These are phyloP conservation scores for Didymella pomorum DNA, from an alignment of 2,329 filamentous ascomycete species.

Conservation along the genomic window DNA sequence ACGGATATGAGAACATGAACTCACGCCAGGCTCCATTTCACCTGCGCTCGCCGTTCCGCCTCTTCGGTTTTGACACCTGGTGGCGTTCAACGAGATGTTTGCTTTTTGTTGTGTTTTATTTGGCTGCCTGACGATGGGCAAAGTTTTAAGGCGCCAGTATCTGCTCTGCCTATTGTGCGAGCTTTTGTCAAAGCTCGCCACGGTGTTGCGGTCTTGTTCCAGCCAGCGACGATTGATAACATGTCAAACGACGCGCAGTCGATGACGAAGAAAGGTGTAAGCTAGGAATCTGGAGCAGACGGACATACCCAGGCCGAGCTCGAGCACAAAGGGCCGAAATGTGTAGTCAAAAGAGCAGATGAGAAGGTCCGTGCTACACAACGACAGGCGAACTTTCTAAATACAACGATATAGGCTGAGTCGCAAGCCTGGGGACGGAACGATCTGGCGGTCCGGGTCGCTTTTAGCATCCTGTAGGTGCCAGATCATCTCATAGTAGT, in stretches of 20 bases:
- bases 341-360: neutral
- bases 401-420: neutral
- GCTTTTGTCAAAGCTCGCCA: conserved; percentile 7
- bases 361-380: neutral
- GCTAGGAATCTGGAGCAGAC: neutral
- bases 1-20: conserved; percentile 6
- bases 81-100: neutral
- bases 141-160: conserved; percentile 1
- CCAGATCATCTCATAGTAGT: neutral
- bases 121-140: neutral
- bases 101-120: neutral
- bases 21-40: conserved; percentile 4
- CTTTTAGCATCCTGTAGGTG: neutral
- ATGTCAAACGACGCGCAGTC: neutral
- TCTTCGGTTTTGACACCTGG: conserved; percentile 4
- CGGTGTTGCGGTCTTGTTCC: neutral
- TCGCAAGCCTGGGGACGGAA: neutral
- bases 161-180: neutral
- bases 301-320: conserved; percentile 1
- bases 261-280: neutral
- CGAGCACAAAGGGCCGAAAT: neutral
- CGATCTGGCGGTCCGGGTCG: neutral
- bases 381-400: neutral
- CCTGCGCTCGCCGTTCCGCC: conserved; percentile 2
- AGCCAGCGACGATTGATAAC: conserved; percentile 6